These are phyloP conservation scores for Adansonia rubrostipa DNA, from an alignment of 441 rosid species.

Conservation along the genomic window DNA sequence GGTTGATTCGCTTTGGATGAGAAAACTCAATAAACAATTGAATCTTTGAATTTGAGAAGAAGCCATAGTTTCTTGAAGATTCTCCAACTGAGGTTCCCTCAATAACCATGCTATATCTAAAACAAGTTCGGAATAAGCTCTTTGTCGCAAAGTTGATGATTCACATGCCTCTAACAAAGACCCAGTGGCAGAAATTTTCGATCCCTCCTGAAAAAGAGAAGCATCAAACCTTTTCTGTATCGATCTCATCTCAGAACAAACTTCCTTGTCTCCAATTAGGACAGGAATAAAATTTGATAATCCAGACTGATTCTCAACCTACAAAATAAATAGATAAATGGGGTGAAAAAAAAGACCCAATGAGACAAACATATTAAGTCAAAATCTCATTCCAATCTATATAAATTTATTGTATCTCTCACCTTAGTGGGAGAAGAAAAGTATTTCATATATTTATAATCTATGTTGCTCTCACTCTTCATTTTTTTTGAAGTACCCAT, in stretches of 20 bases:
- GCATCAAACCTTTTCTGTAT: slow-evolving; percentile 63
- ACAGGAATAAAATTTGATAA: slow-evolving; percentile 90
- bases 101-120: slow-evolving; percentile 89
- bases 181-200: slow-evolving; percentile 35
- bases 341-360: not conserved
- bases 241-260: slow-evolving; percentile 70
- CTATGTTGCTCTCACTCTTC: too few relatives aligned
- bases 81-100: slow-evolving; percentile 60
- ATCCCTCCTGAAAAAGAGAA: slow-evolving; percentile 40
- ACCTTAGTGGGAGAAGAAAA: not conserved
- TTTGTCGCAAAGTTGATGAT: slow-evolving; percentile 49
- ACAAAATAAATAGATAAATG: slow-evolving; percentile 28
- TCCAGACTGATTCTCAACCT: slow-evolving; percentile 94
- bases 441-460: not conserved
- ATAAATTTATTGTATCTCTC: not conserved
- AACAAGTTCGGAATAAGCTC: slow-evolving; percentile 60
- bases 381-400: not conserved
- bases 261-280: slow-evolving; percentile 67
- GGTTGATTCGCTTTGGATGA: slow-evolving; percentile 56
- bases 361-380: not conserved
- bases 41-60: slow-evolving; percentile 76
- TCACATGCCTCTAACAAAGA: slow-evolving; percentile 44
- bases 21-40: slow-evolving; percentile 58
- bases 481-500: too few relatives aligned
- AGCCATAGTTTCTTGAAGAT: slow-evolving; percentile 41